Conservation (phyloP, 805 yeast genomes). For the Candida awuae region DNA sequence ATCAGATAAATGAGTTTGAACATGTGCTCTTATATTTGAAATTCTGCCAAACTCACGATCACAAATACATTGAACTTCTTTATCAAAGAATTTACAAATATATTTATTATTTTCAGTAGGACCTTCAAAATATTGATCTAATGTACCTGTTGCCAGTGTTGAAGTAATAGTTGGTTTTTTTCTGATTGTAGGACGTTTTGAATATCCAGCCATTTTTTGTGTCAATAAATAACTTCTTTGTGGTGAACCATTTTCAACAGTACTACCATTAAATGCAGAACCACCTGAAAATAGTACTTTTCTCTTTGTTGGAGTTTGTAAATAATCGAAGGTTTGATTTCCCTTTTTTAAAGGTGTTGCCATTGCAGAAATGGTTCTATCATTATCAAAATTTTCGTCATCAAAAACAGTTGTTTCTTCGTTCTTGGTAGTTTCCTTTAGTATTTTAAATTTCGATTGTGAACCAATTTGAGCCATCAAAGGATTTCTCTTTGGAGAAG, state of each 20-base stretch:
- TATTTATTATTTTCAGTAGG: slow-evolving; percentile 66
- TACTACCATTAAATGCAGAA: slow-evolving; percentile 22
- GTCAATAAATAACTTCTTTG: slow-evolving; percentile 24
- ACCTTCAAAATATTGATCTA: slow-evolving; percentile 76
- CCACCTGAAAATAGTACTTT: slow-evolving; percentile 12
- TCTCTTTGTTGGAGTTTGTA: slow-evolving; percentile 26
- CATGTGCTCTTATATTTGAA: slow-evolving; percentile 89
- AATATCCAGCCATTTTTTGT: slow-evolving; percentile 27
- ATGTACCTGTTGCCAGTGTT: slow-evolving; percentile 79
- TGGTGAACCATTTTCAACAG: slow-evolving; percentile 30
- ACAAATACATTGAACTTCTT: slow-evolving; percentile 44
- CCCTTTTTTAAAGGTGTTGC: slow-evolving; percentile 25
- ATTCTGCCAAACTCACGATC: slow-evolving; percentile 79
- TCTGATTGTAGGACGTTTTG: slow-evolving; percentile 39
- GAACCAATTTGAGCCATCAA: neutral
- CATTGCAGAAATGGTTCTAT: slow-evolving; percentile 12
- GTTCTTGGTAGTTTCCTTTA: neutral
- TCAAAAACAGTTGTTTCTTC: slow-evolving; percentile 4
- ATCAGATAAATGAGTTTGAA: slow-evolving; percentile 93
- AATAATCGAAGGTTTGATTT: slow-evolving; percentile 14
- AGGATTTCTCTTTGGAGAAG: slow-evolving; percentile 20
- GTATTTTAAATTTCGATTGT: slow-evolving; percentile 3
- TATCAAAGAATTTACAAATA: slow-evolving; percentile 50
- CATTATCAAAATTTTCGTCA: slow-evolving; percentile 7
- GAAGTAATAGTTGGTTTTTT: slow-evolving; percentile 48